Percentiles rank a stretch among this genome's conserved stretches.
Conservation (phyloP, 2,329 filamentous ascomycete genomes). For the Trichoderma oligosporum region DNA sequence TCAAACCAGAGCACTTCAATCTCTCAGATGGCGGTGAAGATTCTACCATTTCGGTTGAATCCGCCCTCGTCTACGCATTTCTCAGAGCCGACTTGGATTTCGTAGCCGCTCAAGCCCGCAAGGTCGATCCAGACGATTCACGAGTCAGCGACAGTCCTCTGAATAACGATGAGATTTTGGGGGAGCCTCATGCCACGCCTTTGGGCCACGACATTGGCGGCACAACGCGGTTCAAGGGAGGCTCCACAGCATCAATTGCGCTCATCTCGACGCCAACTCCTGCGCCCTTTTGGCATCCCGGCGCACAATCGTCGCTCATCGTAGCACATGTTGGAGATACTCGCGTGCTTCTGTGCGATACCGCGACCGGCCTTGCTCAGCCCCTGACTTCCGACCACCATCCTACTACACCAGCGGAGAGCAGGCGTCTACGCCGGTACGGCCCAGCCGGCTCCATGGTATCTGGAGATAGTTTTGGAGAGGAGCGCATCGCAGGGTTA, state of each 20-base stretch:
- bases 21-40: conserved; percentile 33
- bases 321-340: conserved; percentile 94
- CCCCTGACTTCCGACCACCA: conserved; percentile 90
- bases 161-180: conserved; percentile 81
- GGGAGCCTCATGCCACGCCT: conserved; percentile 52
- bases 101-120: conserved; percentile 79
- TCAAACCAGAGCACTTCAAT: conserved; percentile 74
- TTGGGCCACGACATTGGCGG: conserved; percentile 67
- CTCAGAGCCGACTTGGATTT: conserved; percentile 93
- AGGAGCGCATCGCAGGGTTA: conserved; percentile 88
- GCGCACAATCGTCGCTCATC: conserved; percentile 75
- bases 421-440: conserved; percentile 77
- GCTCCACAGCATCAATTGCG: conserved; percentile 85
- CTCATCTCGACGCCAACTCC: conserved; percentile 90
- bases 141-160: conserved; percentile 70
- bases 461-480: conserved; percentile 86
- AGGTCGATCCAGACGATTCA: conserved; percentile 68
- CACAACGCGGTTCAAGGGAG: conserved; percentile 77
- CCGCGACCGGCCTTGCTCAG: conserved; percentile 71
- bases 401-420: conserved; percentile 80
- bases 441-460: conserved; percentile 73
- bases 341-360: conserved; percentile 83
- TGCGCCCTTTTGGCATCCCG: conserved; percentile 92
- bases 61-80: conserved; percentile 86
- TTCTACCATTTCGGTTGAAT: conserved; percentile 58